Base-by-base conservation (phyloP, 1,284 basidiomycete genomes). In the Moesziomyces parantarcticus region DNA sequence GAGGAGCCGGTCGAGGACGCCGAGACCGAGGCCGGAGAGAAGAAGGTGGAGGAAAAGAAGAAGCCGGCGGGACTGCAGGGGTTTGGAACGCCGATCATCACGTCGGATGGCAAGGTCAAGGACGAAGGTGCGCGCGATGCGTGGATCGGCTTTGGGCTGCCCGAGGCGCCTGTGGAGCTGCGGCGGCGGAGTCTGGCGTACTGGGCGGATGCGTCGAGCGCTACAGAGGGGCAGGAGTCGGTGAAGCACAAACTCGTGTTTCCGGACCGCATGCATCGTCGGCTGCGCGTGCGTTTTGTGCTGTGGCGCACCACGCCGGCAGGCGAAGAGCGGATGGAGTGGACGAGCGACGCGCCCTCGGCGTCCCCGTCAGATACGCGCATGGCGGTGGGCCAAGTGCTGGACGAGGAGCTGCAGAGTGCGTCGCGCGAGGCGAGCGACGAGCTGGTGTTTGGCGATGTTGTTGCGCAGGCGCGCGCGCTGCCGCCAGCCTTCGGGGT, bases 41-140 rank as follows among this genome's bases (percentile, higher is more conserved):
- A 43, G 43, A 54, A 63, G 6, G 18, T 11, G 18, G 6, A 32
- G 25, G 22, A 36, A n/a, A 34, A 42, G 16, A 41, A 46, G 26
- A 29, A 43, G n/a, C 14, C 51, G 2, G 61, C 61, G 1, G 63
- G 67, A 5, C 44, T 79, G 45, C 59, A 66, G 34, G 76, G 76
- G 1, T 79, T 79, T 36, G 77, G 77, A 10, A 74, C 67, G 16
- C 73, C 77, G 3, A 63, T 79, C 36, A 16, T 78, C n/a, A 70
- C 68, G 13, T 74, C 69, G 41, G 64, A 75, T 36, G 79, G 77
- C 21, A 65, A 72, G 18, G 39, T 77, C 20, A 79, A 73, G 23
- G 77, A 79, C 11, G 79, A 81, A 49, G 74, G 76, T 4, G 75
- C 79, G 3, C 39, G 79, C 20, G 79, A 81, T 57, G 79, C 78